Evolutionary conservation across 345 rosid genomes (phyloP).

Genomic region (Cardamine occulta): DNA sequence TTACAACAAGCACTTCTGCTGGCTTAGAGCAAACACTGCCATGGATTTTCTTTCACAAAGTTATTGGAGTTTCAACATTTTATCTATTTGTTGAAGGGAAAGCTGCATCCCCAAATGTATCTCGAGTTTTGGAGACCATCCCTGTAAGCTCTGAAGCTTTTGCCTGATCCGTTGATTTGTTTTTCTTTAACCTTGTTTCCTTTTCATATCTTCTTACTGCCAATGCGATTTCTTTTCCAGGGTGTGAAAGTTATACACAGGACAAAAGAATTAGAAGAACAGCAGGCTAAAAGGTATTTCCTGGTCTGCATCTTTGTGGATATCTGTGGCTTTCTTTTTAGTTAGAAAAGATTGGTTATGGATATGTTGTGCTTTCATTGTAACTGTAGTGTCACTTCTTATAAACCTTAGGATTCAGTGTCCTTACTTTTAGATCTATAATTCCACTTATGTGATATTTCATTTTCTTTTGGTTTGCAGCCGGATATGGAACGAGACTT

Average conservation of each 20-base stretch:
- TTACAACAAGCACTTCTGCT: conserved; percentile 90
- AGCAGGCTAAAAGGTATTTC: conserved; percentile 76
- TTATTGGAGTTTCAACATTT: conserved; percentile 82
- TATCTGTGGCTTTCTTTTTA: too few species aligned
- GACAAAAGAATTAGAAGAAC: conserved; percentile 85
- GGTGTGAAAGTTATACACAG: conserved; percentile 82
- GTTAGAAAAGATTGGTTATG: too few species aligned
- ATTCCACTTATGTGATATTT: not conserved
- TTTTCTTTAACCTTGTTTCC: conserved; percentile 2
- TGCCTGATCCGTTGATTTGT: conserved; percentile 14
- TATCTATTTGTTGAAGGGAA: conserved; percentile 94
- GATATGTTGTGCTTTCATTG: not conserved
- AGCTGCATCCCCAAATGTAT: conserved; percentile 74
- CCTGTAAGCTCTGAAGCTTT: conserved; percentile 57
- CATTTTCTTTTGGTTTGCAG: conserved; percentile 47
- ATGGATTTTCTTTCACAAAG: conserved; percentile 92
- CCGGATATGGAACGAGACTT: conserved; percentile 96
- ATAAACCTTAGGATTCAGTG: not conserved
- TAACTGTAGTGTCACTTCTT: not conserved
- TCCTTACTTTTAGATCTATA: not conserved
- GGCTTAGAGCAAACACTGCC: conserved; percentile 89
- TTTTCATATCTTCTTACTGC: conserved; percentile 15
- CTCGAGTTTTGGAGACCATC: conserved; percentile 75
- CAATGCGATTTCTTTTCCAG: conserved; percentile 47
- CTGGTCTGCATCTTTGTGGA: conserved; percentile 14